Evolutionary conservation across 306 rosid genomes (phyloP), one percentile per base, ranked within the genome.

Genomic region (Sindora glabra): DNA sequence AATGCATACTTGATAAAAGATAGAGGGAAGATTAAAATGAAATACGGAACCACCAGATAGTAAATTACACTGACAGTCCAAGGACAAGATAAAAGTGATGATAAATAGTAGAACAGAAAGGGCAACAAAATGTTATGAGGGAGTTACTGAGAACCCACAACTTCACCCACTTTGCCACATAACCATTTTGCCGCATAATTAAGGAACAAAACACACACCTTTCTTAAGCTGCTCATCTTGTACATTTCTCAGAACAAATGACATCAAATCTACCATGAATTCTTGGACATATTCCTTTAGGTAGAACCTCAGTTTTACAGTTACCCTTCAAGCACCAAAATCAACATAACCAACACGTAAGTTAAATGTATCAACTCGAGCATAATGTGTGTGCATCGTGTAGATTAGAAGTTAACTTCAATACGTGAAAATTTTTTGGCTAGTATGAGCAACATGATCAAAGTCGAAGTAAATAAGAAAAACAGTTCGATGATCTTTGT

Each of bases 201-300:
- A 17, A 37, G 51, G 13, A 62, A 65, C 8, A 59, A 42, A 34
- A 19, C 14, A 56, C n/a, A n/a, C 69, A 91, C 98, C 98, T 81
- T 74, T 71, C 72, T 74, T 67, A 12, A 91, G 84, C 59, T 91
- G 95, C 73, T 70, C 89, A 30, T 72, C 71, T 8, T 88, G 80
- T 72, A 92, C 86, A 69, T 82, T 88, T 70, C 98, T 74, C 64
- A 91, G 69, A 76, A 91, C 62, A 69, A 83, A 87, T 14, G 96
- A 89, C 64, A 82, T 69, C 19, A 82, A 81, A 75, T 91, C 92
- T 14, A 89, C 96, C 95, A 83, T 91, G 59, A 81, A 86, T 41
- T 83, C 81, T 68, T 78, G 95, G 78, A 88, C 70, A 49, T 88
- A 83, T 30, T 83, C 84, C 67, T 91, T 88, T 26, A 87, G 82